These are phyloP conservation scores for Sechiopsis laciniata DNA, from an alignment of 306 rosid species.

Conservation along the genomic window DNA sequence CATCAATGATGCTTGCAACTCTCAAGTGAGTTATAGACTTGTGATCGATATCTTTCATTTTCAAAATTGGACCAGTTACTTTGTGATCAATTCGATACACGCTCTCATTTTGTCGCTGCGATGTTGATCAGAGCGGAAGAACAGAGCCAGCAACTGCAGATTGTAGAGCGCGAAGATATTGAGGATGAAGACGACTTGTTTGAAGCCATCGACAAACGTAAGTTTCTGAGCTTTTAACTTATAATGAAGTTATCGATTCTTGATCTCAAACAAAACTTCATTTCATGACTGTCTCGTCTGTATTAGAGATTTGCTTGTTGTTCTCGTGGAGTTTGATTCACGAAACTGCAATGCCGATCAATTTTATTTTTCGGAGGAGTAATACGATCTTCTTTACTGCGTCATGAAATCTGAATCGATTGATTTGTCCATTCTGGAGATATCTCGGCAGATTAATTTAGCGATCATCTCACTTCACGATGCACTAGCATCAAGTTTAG, in stretches of 20 bases:
- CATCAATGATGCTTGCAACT: conserved; percentile 50
- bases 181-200: conserved; percentile 86
- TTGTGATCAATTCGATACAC: conserved; percentile 17
- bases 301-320: conserved; percentile 1
- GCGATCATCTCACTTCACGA: background rate
- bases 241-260: background rate
- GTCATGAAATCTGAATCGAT: background rate
- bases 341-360: background rate
- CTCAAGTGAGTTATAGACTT: conserved; percentile 53
- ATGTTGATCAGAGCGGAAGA: conserved; percentile 61
- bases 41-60: conserved; percentile 23
- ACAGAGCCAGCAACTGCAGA: conserved; percentile 78
- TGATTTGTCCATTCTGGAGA: background rate
- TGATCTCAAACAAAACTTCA: conserved; percentile 5
- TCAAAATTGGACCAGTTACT: conserved; percentile 1
- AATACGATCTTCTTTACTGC: background rate
- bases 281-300: background rate
- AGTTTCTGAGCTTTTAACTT: conserved; percentile 19
- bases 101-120: conserved; percentile 10
- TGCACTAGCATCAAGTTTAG: background rate
- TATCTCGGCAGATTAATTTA: background rate
- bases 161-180: conserved; percentile 78
- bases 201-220: conserved; percentile 90
- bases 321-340: background rate
- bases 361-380: background rate